A percentile compares a stretch with the other conserved stretches of the same genome.
Conservation (phyloP, 441 rosid genomes). For the Syzygium syzygioides region DNA sequence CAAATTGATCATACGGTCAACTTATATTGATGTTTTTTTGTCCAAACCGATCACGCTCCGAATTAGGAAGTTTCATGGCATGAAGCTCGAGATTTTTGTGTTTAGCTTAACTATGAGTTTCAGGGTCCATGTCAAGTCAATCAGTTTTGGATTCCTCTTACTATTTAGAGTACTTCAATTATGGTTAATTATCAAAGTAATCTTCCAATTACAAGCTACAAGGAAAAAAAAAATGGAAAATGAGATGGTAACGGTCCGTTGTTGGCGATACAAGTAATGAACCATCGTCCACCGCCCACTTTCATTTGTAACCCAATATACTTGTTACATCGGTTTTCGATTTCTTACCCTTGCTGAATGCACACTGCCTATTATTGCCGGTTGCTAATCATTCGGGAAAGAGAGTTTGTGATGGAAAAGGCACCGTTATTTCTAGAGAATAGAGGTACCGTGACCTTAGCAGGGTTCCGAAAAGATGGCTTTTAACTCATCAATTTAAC, state of each 20-base stretch:
- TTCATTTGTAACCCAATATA: neutral
- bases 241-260: neutral
- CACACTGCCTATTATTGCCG: neutral
- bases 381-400: neutral
- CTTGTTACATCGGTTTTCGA: neutral
- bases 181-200: neutral
- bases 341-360: neutral
- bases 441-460: conserved; percentile 38
- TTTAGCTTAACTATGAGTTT: neutral
- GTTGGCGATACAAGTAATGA: neutral
- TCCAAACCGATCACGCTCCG: neutral
- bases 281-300: neutral
- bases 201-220: neutral
- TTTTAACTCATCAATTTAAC: neutral
- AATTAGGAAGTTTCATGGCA: neutral
- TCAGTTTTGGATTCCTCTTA: neutral
- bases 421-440: conserved; percentile 49
- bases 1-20: neutral
- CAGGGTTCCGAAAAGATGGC: neutral
- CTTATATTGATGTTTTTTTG: neutral
- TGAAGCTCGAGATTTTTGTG: neutral
- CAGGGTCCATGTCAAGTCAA: neutral
- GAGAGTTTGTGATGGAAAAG: neutral
- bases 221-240: neutral
- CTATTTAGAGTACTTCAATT: neutral